Conservation (phyloP, 169 alveolate genomes). For the Besnoitia besnoiti region DNA sequence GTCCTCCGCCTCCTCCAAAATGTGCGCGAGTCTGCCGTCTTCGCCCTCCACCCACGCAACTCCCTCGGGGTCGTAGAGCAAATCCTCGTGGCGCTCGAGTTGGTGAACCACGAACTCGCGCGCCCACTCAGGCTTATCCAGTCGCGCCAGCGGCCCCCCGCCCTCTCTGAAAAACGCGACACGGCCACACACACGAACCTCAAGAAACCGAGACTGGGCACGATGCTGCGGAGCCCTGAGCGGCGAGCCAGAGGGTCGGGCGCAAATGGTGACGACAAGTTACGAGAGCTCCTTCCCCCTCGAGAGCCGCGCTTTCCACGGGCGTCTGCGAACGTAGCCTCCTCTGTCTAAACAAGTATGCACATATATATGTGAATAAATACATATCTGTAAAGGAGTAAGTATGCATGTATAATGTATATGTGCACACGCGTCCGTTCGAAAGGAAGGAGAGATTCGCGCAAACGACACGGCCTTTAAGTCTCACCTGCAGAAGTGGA, state of each 20-base stretch:
- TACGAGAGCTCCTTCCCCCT: no score
- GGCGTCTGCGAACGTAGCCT: no score
- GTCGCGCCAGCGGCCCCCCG: not conserved
- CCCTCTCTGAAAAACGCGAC: not conserved
- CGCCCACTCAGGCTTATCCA: constrained; percentile 37
- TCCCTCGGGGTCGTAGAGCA: not conserved
- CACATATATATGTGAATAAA: no score
- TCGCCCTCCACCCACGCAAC: not conserved
- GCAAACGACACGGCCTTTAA: no score
- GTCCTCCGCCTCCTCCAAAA: not conserved
- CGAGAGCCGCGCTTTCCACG: no score
- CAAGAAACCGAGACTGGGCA: not conserved
- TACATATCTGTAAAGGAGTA: no score
- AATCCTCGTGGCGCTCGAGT: constrained; percentile 26
- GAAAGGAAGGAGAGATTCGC: no score
- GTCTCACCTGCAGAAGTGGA: constrained; percentile 51
- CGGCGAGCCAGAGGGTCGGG: not conserved
- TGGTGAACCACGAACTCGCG: not conserved
- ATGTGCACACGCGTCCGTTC: no score
- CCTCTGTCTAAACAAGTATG: no score
- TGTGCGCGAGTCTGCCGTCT: not conserved
- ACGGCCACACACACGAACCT: no score
- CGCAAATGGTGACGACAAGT: no score
- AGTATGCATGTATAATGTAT: no score
- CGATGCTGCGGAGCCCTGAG: not conserved